These are phyloP conservation scores for Xylaria sp. DNA, from an alignment of 2,329 filamentous ascomycete genomes.

Conservation along the genomic window DNA sequence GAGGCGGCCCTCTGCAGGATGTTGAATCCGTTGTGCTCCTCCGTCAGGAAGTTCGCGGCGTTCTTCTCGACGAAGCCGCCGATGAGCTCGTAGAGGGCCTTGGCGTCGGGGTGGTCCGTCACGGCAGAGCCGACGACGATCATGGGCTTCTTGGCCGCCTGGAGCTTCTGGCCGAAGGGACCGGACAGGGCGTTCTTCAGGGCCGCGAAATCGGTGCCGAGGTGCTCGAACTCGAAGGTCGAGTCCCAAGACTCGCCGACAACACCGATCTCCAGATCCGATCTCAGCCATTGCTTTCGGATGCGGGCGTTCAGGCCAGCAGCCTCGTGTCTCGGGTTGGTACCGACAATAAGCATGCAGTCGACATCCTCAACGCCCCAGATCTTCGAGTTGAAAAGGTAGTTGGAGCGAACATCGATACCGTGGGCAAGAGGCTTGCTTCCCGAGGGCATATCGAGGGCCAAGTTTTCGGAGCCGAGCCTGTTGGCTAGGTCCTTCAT, in stretches of 20 bases:
- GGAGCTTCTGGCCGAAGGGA: conserved; percentile 89
- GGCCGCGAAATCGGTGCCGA: conserved; percentile 76
- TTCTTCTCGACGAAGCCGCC: conserved; percentile 93
- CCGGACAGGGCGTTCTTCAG: conserved; percentile 86
- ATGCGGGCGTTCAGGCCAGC: conserved; percentile 95
- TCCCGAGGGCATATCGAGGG: conserved; percentile 86
- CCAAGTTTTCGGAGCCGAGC: conserved; percentile 93
- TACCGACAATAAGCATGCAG: conserved; percentile 87
- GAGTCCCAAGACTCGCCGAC: conserved; percentile 91
- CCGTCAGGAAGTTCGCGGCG: conserved; percentile 80
- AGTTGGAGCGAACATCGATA: conserved; percentile 91
- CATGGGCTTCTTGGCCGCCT: conserved; percentile 88
- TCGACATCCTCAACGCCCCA: conserved; percentile 93
- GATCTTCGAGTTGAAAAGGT: conserved; percentile 95
- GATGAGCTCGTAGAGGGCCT: conserved; percentile 89
- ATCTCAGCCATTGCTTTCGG: conserved; percentile 95
- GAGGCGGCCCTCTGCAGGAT: conserved; percentile 93
- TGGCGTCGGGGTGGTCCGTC: conserved; percentile 87
- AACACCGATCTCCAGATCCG: conserved; percentile 88
- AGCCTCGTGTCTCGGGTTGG: conserved; percentile 93
- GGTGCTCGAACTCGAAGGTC: conserved; percentile 92
- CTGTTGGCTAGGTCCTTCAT: conserved; percentile 98
- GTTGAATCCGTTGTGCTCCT: conserved; percentile 97
- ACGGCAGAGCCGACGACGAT: conserved; percentile 93
- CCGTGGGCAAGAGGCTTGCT: conserved; percentile 86